Base-by-base conservation (phyloP, 306 rosid genomes). In the Albizia julibrissin region DNA sequence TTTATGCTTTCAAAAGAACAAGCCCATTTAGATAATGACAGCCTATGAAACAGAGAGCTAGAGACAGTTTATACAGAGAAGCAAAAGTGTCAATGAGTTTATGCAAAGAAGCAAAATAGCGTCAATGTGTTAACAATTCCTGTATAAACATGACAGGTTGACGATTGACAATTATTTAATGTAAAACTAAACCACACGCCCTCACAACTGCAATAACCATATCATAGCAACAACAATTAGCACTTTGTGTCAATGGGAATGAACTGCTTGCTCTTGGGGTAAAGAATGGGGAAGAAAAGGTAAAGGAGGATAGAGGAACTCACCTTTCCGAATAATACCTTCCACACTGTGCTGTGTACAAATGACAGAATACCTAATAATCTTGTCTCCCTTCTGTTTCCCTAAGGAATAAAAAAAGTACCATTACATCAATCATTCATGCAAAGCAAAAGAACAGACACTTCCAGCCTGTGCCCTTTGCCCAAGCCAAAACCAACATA, bases 271-370 rank as follows among this genome's bases (percentile, higher is more conserved):
- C 56, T 42, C 34, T 22, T 70, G 1, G 68, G 31, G 34, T 33
- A 70, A 75, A n/a, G 5, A 62, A 13, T 16, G 56, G 47, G 69
- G 27, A 26, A 33, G 76, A 22, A 37, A 44, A 84, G 64, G 43
- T 18, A 61, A 72, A 15, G 21, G 43, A 34, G 79, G 76, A 47
- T 14, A 50, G 50, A 75, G 82, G 34, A 58, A 69, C 85, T 84
- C 69, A 95, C 98, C 96, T 95, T 95, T 82, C 99, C 99, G 77
- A 95, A 95, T 78, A 95, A 80, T 61, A 93, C 97, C 91, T 95
- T 95, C 99, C 99, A 95, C 26, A 95, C 98, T 26, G 99, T 93
- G 91, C 96, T 95, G 89, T 95, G 98, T 52, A 95, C 97, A 85
- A 95, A 95, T 64, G 98, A 93, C 42, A 95, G 93, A 85, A 95